A percentile compares a stretch with the other conserved stretches of the same genome.
Conservation (phyloP, 331 rosid genomes). For the Malus hybrid region DNA sequence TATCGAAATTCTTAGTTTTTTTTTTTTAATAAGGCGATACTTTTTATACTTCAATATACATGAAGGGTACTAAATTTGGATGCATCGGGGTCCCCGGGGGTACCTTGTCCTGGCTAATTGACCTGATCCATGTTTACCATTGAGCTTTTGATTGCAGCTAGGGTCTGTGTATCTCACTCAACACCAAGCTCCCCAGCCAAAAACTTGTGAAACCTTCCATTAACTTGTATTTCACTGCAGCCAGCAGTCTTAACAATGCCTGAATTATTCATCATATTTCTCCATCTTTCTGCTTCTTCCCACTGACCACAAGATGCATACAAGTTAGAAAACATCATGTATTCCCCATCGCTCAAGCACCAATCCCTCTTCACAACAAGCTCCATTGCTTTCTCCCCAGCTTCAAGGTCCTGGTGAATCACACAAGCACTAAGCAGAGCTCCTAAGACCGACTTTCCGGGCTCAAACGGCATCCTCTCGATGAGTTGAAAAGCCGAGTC, state of each 20-base stretch:
- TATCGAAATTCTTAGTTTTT: not conserved
- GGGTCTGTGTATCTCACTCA: not conserved
- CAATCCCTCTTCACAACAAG: not conserved
- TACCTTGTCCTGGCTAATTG: not conserved
- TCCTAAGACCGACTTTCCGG: constrained; percentile 21
- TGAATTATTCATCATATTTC: constrained; percentile 23
- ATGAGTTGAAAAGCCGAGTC: constrained; percentile 8
- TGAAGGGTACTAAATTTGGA: too few species aligned
- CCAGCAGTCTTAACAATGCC: constrained; percentile 29
- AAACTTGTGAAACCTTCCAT: constrained; percentile 22
- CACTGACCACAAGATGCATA: constrained; percentile 22
- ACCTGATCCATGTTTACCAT: not conserved
- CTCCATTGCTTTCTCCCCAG: constrained; percentile 22
- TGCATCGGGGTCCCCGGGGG: not conserved
- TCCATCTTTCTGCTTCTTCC: constrained; percentile 27
- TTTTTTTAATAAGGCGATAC: not conserved
- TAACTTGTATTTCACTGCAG: constrained; percentile 13
- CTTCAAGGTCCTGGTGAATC: constrained; percentile 16
- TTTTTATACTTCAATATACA: not conserved
- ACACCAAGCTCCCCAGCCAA: constrained; percentile 18
- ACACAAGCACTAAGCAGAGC: constrained; percentile 34
- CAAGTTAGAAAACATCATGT: constrained; percentile 28
- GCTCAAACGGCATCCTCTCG: constrained; percentile 18
- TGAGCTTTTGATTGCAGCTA: not conserved
- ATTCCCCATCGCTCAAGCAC: constrained; percentile 22